These are phyloP conservation scores for Dryas integrifolia DNA, from an alignment of 331 rosid genomes.

Conservation along the genomic window DNA sequence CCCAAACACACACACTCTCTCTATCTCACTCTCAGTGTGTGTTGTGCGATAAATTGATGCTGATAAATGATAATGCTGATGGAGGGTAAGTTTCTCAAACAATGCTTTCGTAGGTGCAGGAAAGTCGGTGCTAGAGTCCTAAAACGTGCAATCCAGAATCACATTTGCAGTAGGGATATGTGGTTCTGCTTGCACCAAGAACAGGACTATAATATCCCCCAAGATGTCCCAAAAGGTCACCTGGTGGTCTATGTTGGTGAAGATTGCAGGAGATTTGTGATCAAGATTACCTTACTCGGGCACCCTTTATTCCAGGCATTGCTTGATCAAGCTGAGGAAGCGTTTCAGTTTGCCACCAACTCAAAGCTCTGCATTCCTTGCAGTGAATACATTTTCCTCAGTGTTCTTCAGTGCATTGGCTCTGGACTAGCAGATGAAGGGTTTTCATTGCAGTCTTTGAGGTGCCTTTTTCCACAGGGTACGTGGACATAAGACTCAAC, in stretches of 20 bases:
- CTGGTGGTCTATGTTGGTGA: slow-evolving; percentile 60
- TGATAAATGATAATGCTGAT: slow-evolving; percentile 18
- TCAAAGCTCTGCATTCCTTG: slow-evolving; percentile 61
- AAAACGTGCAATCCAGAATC: slow-evolving; percentile 21
- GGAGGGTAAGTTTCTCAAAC: slow-evolving; percentile 24
- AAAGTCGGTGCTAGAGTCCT: slow-evolving; percentile 26
- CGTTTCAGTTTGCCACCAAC: slow-evolving; percentile 41
- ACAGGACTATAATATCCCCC: slow-evolving; percentile 33
- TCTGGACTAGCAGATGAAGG: slow-evolving; percentile 11
- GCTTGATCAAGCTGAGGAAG: slow-evolving; percentile 56
- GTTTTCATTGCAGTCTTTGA: slow-evolving; percentile 20
- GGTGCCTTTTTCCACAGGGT: neutral
- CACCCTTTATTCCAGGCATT: slow-evolving; percentile 54
- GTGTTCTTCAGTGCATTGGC: slow-evolving; percentile 33
- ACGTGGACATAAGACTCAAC: too few species aligned
- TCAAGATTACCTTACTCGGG: slow-evolving; percentile 35
- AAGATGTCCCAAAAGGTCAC: slow-evolving; percentile 67
- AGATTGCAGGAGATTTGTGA: slow-evolving; percentile 54
- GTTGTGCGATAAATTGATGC: neutral
- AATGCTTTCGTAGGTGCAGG: slow-evolving; percentile 22
- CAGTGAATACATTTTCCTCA: slow-evolving; percentile 41
- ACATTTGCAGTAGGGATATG: slow-evolving; percentile 13
- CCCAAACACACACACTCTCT: neutral
- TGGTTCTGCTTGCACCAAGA: slow-evolving; percentile 6
- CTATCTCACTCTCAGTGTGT: slow-evolving; percentile 7